Evolutionary conservation across 768 basidiomycete species (phyloP), one percentile per base, ranked within the genome.

Genomic region (Cystobasidium onofrii): DNA sequence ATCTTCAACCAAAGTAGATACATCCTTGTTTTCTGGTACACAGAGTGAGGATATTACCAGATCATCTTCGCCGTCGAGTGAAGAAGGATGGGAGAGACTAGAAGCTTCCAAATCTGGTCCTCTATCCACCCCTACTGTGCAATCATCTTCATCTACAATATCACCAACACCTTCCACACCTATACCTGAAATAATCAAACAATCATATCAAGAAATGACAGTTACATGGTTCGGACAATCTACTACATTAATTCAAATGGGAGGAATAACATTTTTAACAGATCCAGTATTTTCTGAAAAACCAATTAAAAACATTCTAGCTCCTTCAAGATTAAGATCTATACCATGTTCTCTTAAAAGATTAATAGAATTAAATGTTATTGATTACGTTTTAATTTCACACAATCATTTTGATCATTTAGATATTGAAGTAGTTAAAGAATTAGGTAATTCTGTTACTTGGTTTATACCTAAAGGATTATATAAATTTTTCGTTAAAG

Each of bases 361-460:
- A 17, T 55, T 71, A 17, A 27, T 71, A 33, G 54, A 55, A 25
- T 75, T 81, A 34, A 77, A 77, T 20, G 54, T 76, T 25, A 77
- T 81, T 1, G 81, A 82, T 63, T 69, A 81, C 43, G 80, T 81
- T 7, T 76, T 81, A 23, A 77, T 82, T 9, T 80, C 80, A 1
- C 81, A 81, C 75, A 79, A 81, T 72, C 81, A 82, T 62, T 81
- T 78, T 67, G 81, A 82, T 75, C 81, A 82, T 65, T 76, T 80
- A 25, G 80, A 81, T 73, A 78, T 79, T 2, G 75, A 73, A 29
- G 78, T 78, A 9, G 77, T 81, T 36, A 76, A 75, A 39, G 77
- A 77, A 39, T 75, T 81, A 17, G 80, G 80, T n/a, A 77, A 81
- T 73, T 76, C 73, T 17, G 81, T 77, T 34, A 76, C 75, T 44